phyloP scores from a whole-genome alignment of 2,329 filamentous ascomycete species.

The Parastagonospora nodorum region DNA sequence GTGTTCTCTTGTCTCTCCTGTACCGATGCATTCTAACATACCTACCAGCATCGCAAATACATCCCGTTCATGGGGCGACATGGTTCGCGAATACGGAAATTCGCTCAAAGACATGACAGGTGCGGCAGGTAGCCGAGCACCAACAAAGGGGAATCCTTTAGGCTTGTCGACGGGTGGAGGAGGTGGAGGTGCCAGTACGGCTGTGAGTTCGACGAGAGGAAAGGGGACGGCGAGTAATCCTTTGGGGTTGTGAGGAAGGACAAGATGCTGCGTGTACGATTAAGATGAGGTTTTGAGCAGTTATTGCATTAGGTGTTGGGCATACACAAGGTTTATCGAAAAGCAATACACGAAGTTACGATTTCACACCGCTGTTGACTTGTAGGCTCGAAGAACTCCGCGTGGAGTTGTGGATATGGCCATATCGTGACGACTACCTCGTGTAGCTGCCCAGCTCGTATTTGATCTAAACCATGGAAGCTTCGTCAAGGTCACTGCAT shows the following conservation, averaged over 20 bases:
- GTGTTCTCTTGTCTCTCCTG: constrained; percentile 2
- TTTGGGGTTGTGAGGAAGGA: constrained; percentile 42
- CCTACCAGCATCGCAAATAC: constrained; percentile 50
- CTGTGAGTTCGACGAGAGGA: constrained; percentile 21
- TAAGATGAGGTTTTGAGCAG: too few relatives aligned
- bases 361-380: too few relatives aligned
- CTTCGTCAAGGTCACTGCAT: too few relatives aligned
- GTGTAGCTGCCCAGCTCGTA: too few relatives aligned
- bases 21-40: background rate
- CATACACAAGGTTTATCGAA: too few relatives aligned
- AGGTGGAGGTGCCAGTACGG: constrained; percentile 31
- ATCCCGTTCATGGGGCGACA: constrained; percentile 54
- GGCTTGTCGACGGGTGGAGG: constrained; percentile 44
- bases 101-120: constrained; percentile 55
- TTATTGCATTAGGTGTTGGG: too few relatives aligned
- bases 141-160: constrained; percentile 54
- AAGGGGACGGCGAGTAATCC: constrained; percentile 49
- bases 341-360: too few relatives aligned
- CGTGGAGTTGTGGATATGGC: too few relatives aligned
- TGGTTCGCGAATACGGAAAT: constrained; percentile 56
- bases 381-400: too few relatives aligned
- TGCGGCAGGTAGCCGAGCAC: constrained; percentile 50
- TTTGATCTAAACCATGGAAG: too few relatives aligned
- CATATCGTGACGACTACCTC: too few relatives aligned
- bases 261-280: too few relatives aligned